These are phyloP conservation scores for Fusarium ramigenum DNA, from an alignment of 2,329 filamentous ascomycete species.

Conservation along the genomic window DNA sequence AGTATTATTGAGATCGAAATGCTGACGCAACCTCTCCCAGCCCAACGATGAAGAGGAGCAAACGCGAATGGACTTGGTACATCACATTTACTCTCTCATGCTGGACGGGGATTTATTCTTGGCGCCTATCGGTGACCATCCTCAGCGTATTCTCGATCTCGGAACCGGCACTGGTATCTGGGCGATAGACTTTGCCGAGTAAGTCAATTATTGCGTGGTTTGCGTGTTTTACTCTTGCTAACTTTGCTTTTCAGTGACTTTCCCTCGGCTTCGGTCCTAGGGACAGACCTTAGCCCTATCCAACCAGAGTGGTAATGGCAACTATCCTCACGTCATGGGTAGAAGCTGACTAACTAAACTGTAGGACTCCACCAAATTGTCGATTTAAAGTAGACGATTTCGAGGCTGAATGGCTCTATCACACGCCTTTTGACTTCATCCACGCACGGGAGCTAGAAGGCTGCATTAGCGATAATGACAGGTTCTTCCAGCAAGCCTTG, in stretches of 20 bases:
- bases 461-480: background rate
- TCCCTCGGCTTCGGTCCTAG: background rate
- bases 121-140: background rate
- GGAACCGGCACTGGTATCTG: background rate
- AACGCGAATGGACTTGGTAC: background rate
- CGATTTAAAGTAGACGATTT: background rate
- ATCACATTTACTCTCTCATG: background rate
- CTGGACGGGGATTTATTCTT: background rate
- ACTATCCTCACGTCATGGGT: background rate
- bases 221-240: background rate
- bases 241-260: background rate
- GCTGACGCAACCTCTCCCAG: background rate
- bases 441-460: background rate
- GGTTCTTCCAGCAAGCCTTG: background rate
- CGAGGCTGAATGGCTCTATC: background rate
- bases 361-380: background rate
- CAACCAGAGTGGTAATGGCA: background rate
- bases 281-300: background rate
- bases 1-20: background rate
- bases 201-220: background rate
- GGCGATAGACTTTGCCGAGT: background rate
- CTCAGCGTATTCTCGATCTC: background rate
- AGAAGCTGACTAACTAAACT: rapidly evolving
- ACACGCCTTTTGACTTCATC: background rate
- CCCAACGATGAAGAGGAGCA: background rate